A percentile compares a stretch with the other conserved stretches of the same genome.
These are phyloP conservation scores for Rhizophlyctis rosea DNA, from an alignment of 192 early-diverging fungal species.

Conservation along the genomic window DNA sequence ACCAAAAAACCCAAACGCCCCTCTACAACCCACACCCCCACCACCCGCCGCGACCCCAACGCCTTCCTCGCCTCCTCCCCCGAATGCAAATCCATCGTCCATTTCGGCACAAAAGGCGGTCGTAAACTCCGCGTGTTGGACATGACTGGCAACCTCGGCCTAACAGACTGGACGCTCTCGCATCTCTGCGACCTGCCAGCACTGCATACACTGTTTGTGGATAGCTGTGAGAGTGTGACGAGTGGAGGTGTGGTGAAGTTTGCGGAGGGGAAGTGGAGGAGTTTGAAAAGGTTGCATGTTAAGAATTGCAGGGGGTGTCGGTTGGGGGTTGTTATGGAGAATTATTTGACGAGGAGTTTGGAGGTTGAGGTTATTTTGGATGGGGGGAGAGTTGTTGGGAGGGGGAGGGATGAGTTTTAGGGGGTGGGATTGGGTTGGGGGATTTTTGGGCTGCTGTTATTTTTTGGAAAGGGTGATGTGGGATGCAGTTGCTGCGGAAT, in stretches of 20 bases:
- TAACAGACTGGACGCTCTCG: constrained; percentile 35
- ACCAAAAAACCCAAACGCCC: not conserved
- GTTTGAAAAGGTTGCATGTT: constrained; percentile 41
- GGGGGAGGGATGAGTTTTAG: constrained; percentile 22
- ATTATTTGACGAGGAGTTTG: constrained; percentile 27
- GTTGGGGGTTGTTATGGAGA: constrained; percentile 20
- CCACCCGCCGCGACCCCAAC: not conserved
- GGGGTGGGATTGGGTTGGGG: too few species aligned
- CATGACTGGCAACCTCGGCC: constrained; percentile 38
- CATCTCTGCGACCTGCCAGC: constrained; percentile 21
- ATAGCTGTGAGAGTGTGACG: constrained; percentile 33
- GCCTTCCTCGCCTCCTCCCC: constrained; percentile 36
- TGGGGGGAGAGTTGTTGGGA: constrained; percentile 28
- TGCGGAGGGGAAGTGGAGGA: constrained; percentile 27
- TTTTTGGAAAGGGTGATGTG: too few species aligned
- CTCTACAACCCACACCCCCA: not conserved
- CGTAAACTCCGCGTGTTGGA: constrained; percentile 35
- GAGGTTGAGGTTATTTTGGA: constrained; percentile 43
- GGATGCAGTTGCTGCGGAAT: too few species aligned
- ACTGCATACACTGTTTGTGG: constrained; percentile 44
- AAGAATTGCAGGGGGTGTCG: constrained; percentile 33
- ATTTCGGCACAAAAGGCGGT: constrained; percentile 7
- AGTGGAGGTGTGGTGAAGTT: constrained; percentile 30
- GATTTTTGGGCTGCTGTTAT: too few species aligned
- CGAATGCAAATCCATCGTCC: constrained; percentile 31